Evolutionary conservation across 257 asterid species (phyloP), one percentile per base, ranked within the genome.

Genomic region (Prunella vulgaris): DNA sequence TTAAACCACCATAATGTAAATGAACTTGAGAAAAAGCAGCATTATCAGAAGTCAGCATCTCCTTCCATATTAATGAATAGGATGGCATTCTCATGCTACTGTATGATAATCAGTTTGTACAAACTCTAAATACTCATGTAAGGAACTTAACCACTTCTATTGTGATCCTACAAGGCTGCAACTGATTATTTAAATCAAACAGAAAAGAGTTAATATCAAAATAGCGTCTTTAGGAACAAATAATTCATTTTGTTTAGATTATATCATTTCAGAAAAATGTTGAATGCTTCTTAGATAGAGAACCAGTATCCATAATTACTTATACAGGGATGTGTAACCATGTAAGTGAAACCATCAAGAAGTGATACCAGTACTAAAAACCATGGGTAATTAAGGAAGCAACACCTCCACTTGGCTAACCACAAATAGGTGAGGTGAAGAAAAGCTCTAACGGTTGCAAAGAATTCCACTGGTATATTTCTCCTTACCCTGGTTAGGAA

Each of bases 401-500:
- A 53, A 46, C n/a, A n/a, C 37, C 27, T 51, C 48, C 37, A 49
- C 57, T 64, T 53, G 52, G 46, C 77, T 64, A 49, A 63, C 70
- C 67, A 30, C 60, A 40, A 51, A 20, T 10, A 32, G 68, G 56
- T 6, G 14, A 72, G 32, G 33, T 64, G 25, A 70, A 69, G 67
- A 78, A 64, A 53, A 81, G 69, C 70, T 13, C 25, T 20, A 76
- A 67, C 17, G 60, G 69, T 15, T 22, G 51, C 62, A 66, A 51
- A 60, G 4, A 56, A 51, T 30, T 63, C 71, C 70, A 76, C 24
- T 10, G 60, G 70, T 40, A 56, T 60, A 64, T 13, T 70, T 59
- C n/a, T 64, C 65, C 87, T 60, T 85, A 94, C 97, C 99, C 82
- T 91, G 97, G 76, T 86, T 89, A 35, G 95, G 87, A 73, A 84